Conservation (phyloP, 192 early-diverging fungal genomes). For the Pilobolus umbonatus region DNA sequence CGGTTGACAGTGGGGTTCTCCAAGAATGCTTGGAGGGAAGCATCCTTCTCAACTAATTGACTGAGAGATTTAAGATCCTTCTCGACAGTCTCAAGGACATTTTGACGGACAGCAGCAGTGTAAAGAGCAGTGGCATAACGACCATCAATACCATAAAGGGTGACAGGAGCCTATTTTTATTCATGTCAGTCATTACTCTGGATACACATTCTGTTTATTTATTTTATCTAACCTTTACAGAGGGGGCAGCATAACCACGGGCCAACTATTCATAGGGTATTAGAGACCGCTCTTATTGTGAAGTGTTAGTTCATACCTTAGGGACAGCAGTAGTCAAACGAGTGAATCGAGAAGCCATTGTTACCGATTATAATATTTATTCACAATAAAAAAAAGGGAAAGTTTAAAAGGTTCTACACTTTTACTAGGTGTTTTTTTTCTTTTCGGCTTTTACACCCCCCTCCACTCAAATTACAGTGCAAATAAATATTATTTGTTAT, state of each 20-base stretch:
- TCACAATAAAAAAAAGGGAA: too few relatives aligned
- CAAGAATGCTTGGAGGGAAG: constrained; percentile 64
- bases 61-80: constrained; percentile 72
- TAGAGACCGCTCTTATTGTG: background rate
- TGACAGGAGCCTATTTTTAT: constrained; percentile 63
- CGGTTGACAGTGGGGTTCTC: constrained; percentile 86
- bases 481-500: too few relatives aligned
- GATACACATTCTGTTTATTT: background rate
- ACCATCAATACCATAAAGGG: constrained; percentile 91
- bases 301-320: background rate
- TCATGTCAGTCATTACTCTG: background rate
- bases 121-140: constrained; percentile 97
- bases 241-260: constrained; percentile 11
- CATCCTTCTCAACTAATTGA: constrained; percentile 65
- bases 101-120: constrained; percentile 84
- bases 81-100: constrained; percentile 77
- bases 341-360: constrained; percentile 17
- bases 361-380: too few relatives aligned
- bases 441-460: too few relatives aligned
- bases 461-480: too few relatives aligned
- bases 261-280: background rate
- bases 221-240: background rate
- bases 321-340: constrained; percentile 9
- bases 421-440: too few relatives aligned
- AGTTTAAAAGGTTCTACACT: too few relatives aligned